These are phyloP conservation scores for Aspergillus terreus DNA, from an alignment of 2,329 filamentous ascomycete genomes.

Conservation along the genomic window DNA sequence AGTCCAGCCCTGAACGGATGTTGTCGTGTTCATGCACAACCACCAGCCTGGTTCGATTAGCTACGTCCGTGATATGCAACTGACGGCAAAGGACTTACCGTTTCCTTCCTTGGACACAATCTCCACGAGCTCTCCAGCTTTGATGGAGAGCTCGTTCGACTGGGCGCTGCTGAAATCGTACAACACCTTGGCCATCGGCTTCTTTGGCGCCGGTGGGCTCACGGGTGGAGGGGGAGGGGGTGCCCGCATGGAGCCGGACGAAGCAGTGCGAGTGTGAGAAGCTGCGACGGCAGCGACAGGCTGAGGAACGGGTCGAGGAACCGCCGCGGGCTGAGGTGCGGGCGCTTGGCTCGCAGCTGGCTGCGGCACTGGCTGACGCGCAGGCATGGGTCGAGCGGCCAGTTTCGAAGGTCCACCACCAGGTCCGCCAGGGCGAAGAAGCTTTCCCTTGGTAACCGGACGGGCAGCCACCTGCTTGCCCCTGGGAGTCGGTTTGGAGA, in stretches of 20 bases:
- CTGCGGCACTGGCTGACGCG: conserved; percentile 35
- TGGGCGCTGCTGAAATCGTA: conserved; percentile 88
- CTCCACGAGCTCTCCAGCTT: conserved; percentile 75
- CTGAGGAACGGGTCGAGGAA: conserved; percentile 45
- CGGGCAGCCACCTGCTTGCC: conserved; percentile 81
- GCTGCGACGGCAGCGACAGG: conserved; percentile 33
- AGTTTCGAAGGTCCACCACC: conserved; percentile 74
- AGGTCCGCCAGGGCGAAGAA: conserved; percentile 87
- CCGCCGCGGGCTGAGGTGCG: conserved; percentile 34
- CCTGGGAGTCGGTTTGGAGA: conserved; percentile 80
- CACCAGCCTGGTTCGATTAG: conserved; percentile 74
- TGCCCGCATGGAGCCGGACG: conserved; percentile 59
- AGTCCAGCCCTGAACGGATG: conserved; percentile 80
- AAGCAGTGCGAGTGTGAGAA: conserved; percentile 46
- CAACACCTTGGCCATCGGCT: conserved; percentile 80
- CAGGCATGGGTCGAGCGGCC: conserved; percentile 39
- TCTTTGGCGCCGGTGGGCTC: conserved; percentile 56
- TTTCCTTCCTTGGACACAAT: conserved; percentile 94
- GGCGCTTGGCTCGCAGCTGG: conserved; percentile 22
- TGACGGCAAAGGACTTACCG: conserved; percentile 56
- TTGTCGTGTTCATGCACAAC: conserved; percentile 72
- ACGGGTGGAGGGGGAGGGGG: conserved; percentile 67
- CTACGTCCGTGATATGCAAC: background rate
- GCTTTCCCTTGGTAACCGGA: conserved; percentile 88
- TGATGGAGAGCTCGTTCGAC: conserved; percentile 79